Evolutionary conservation across 371 early-diverging fungal species (phyloP), one percentile per base, ranked within the genome.

Genomic region (Mucor sp.): DNA sequence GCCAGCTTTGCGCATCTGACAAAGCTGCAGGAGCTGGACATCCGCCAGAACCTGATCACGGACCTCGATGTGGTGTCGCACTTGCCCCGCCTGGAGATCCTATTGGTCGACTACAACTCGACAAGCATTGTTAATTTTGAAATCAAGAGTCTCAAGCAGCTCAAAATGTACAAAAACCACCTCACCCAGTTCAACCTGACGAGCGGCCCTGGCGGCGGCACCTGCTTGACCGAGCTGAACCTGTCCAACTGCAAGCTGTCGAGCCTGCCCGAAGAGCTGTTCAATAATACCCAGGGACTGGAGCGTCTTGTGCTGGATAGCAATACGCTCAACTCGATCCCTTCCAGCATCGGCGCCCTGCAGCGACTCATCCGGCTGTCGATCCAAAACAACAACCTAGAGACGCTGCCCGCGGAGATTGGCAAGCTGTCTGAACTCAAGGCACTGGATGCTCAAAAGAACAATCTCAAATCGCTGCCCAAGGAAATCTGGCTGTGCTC

Each of bases 401-500:
- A 82, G n/a, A 67, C 66, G 14, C 12, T 84, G 21, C 84, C 84
- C 6, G 12, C 58, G 21, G 79, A 81, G 23, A 81, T 83, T 12
- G 62, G 72, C 11, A 68, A 76, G 19, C 32, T 83, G 3, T 57
- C 62, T 11, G 76, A 77, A 25, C 75, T 83, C 53, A 79, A 69
- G 60, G 63, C 55, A 4, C 35, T 83, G 59, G 76, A 79, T 55
- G 77, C 72, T 1, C 84, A 83, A 60, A 80, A 83, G 60, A 82
- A 97, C 79, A 90, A 92, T 53, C 63, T 97, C 28, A 84, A 85
- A 53, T 72, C 84, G 43, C 74, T 97, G 0, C 95, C 96, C 3
- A 81, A 86, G 9, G 93, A 93, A 43, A 93, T 97, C n/a, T 96
- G 96, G 97, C 71, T 85, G 48, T 91, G 93, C 75, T 74, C 87